A percentile compares a stretch with the other conserved stretches of the same genome.
Evolutionary conservation across 345 rosid species (phyloP).

Genomic region (Aethionema arabicum): DNA sequence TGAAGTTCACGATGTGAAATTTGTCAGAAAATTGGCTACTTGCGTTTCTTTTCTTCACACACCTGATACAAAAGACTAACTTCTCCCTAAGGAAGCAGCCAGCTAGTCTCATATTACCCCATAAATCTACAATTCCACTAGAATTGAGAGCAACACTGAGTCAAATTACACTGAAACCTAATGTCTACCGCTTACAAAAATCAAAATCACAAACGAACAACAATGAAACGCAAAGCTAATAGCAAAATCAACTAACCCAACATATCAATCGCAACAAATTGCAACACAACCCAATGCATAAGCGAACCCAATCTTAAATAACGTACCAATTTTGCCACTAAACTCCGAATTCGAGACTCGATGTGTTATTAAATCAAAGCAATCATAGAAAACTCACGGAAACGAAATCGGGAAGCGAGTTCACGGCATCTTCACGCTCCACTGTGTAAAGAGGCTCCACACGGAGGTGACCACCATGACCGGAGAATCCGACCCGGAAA

Average conservation of each 20-base stretch:
- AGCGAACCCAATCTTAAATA: slow-evolving; percentile 17
- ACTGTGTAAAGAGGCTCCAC: slow-evolving; percentile 78
- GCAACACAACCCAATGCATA: neutral
- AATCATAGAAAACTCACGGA: slow-evolving; percentile 48
- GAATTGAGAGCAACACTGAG: slow-evolving; percentile 7
- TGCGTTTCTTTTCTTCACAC: slow-evolving; percentile 14
- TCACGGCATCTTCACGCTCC: slow-evolving; percentile 62
- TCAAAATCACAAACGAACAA: slow-evolving; percentile 4
- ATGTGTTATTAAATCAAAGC: neutral
- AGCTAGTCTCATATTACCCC: neutral
- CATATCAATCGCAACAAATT: slow-evolving; percentile 5
- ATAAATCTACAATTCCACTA: neutral
- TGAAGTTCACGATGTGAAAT: neutral
- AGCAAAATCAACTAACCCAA: neutral
- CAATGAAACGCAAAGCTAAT: neutral
- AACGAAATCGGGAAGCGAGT: slow-evolving; percentile 76
- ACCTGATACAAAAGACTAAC: slow-evolving; percentile 6
- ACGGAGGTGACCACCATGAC: slow-evolving; percentile 86
- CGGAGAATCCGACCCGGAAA: slow-evolving; percentile 89
- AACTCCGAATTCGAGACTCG: neutral
- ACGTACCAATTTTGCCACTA: neutral
- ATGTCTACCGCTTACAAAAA: slow-evolving; percentile 1
- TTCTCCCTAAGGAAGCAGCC: neutral
- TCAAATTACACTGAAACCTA: neutral
- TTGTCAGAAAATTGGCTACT: slow-evolving; percentile 13